A percentile compares a stretch with the other conserved stretches of the same genome.
phyloP scores from a whole-genome alignment of 108 stramenopile species.

The Nitzschia sp. region DNA sequence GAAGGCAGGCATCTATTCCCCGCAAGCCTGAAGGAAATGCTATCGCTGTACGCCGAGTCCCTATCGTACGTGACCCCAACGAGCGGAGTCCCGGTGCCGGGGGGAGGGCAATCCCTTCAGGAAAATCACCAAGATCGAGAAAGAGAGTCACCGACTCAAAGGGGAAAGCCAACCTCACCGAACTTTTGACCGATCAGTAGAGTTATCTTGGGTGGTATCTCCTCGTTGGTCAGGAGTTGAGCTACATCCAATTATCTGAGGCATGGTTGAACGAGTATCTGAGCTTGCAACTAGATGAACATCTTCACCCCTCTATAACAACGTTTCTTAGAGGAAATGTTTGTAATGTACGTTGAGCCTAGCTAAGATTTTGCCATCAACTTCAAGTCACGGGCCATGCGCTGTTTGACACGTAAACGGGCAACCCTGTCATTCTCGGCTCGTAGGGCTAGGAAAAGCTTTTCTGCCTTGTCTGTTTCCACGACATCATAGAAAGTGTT shows the following conservation, averaged over 20 bases:
- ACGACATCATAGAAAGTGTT: constrained; percentile 27
- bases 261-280: no score
- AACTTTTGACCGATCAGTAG: no score
- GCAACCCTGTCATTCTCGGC: constrained; percentile 46
- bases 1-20: constrained; percentile 4
- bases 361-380: not conserved
- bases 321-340: no score
- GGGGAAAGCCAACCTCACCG: not conserved
- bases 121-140: not conserved
- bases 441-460: constrained; percentile 29
- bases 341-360: no score
- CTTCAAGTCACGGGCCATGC: constrained; percentile 20
- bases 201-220: no score
- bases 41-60: constrained; percentile 5
- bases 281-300: no score
- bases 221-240: no score
- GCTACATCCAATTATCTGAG: no score
- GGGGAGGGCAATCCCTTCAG: not conserved
- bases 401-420: constrained; percentile 32
- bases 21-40: constrained; percentile 5
- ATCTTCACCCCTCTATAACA: no score
- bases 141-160: not conserved
- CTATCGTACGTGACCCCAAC: constrained; percentile 7
- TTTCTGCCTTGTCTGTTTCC: constrained; percentile 14
- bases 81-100: not conserved